Conservation (phyloP, 768 basidiomycete species). For the Boletus rufocinnamomeus region DNA sequence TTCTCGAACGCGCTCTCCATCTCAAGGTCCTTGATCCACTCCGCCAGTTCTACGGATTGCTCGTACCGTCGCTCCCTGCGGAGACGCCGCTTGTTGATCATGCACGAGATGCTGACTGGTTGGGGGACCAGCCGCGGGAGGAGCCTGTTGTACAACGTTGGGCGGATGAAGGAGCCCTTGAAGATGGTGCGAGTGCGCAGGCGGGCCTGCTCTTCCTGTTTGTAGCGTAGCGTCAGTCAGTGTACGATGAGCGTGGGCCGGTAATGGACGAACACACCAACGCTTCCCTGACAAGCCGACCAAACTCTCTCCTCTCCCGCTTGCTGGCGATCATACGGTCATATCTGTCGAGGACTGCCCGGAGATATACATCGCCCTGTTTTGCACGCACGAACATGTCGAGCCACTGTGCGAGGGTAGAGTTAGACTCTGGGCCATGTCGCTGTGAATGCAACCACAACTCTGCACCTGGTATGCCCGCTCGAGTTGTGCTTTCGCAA, state of each 20-base stretch:
- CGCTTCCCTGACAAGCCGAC: slow-evolving; percentile 48
- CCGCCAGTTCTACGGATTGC: slow-evolving; percentile 35
- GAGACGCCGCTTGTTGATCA: slow-evolving; percentile 56
- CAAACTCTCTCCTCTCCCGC: slow-evolving; percentile 50
- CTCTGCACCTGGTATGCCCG: slow-evolving; percentile 58
- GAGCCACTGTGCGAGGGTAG: slow-evolving; percentile 46
- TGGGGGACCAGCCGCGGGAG: slow-evolving; percentile 83
- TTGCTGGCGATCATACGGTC: slow-evolving; percentile 55
- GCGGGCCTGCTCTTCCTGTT: slow-evolving; percentile 56
- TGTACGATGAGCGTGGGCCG: background rate
- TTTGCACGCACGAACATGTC: slow-evolving; percentile 56
- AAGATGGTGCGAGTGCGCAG: slow-evolving; percentile 64
- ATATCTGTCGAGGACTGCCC: slow-evolving; percentile 55
- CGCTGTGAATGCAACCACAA: background rate
- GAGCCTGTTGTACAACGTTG: slow-evolving; percentile 63
- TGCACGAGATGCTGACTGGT: slow-evolving; percentile 66
- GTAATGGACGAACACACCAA: slow-evolving; percentile 42
- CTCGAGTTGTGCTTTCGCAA: slow-evolving; percentile 47
- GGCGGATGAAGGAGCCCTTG: slow-evolving; percentile 70
- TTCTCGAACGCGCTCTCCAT: slow-evolving; percentile 44
- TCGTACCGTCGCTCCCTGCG: slow-evolving; percentile 49
- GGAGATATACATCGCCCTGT: slow-evolving; percentile 50
- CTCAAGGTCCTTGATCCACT: slow-evolving; percentile 36
- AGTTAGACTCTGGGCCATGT: background rate
- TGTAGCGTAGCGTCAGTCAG: slow-evolving; percentile 2